phyloP scores from a whole-genome alignment of 768 basidiomycete genomes.

The Lactifluus echinatus region DNA sequence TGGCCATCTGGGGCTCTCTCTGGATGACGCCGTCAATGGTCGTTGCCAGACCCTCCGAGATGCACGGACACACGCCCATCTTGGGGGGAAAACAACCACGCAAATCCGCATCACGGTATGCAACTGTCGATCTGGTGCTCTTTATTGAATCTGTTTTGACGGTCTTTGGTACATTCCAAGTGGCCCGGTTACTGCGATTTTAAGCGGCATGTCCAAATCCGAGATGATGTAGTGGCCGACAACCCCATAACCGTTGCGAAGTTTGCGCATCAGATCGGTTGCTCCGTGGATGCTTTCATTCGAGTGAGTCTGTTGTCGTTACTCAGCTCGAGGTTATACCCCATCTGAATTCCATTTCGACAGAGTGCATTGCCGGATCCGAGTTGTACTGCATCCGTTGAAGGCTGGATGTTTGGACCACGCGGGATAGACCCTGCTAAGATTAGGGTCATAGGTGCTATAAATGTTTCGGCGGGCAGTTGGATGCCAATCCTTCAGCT shows the following conservation, averaged over 20 bases:
- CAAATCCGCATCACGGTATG: constrained; percentile 6
- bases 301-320: not conserved
- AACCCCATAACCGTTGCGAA: constrained; percentile 5
- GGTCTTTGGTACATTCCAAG: not conserved
- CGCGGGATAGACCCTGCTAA: not conserved
- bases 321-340: not conserved
- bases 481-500: constrained; percentile 19
- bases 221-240: not conserved
- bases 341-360: not conserved
- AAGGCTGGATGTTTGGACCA: not conserved
- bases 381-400: not conserved
- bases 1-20: constrained; percentile 4
- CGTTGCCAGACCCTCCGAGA: constrained; percentile 1
- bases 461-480: constrained; percentile 8
- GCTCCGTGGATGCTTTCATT: constrained; percentile 10
- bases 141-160: not conserved
- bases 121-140: not conserved
- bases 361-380: not conserved
- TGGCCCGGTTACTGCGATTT: constrained; percentile 7
- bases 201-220: constrained; percentile 10
- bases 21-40: not conserved
- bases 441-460: constrained; percentile 5
- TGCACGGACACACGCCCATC: not conserved
- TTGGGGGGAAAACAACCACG: constrained; percentile 1
- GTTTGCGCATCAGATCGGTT: constrained; percentile 11